A percentile compares a stretch with the other conserved stretches of the same genome.
phyloP scores from a whole-genome alignment of 352 stramenopile genomes.

The Peronospora destructor region DNA sequence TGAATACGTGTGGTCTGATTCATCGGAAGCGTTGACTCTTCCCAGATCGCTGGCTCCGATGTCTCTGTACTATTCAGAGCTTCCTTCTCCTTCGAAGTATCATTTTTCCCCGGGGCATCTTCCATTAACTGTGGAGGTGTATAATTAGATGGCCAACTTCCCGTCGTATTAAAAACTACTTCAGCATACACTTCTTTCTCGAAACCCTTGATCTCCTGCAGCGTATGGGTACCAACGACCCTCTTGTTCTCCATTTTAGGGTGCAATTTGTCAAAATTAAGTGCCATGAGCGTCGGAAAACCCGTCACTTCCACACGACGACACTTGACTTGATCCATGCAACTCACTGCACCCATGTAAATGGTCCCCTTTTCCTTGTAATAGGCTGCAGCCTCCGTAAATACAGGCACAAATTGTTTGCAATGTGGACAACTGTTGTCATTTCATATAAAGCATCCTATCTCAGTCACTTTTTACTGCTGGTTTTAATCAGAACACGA shows the following conservation, averaged over 20 bases:
- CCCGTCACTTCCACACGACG: constrained; percentile 69
- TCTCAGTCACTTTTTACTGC: constrained; percentile 12
- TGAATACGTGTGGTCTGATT: constrained; percentile 70
- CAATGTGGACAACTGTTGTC: constrained; percentile 64
- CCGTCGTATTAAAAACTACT: constrained; percentile 63
- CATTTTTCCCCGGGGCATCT: constrained; percentile 6
- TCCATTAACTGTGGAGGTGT: constrained; percentile 7
- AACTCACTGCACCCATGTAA: constrained; percentile 72
- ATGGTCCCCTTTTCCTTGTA: constrained; percentile 65
- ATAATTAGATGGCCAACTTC: constrained; percentile 40
- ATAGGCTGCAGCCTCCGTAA: constrained; percentile 55
- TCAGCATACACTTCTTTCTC: constrained; percentile 54
- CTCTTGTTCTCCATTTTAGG: constrained; percentile 59
- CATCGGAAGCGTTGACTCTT: constrained; percentile 68
- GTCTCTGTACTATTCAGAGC: constrained; percentile 7
- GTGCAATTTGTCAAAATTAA: constrained; percentile 74
- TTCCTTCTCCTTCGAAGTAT: constrained; percentile 14
- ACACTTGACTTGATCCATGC: constrained; percentile 85
- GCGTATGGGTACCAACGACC: constrained; percentile 72
- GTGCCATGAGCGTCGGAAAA: constrained; percentile 70
- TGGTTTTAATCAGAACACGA: not conserved
- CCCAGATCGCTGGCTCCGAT: constrained; percentile 43
- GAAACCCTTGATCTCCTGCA: constrained; percentile 72
- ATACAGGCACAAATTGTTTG: constrained; percentile 69
- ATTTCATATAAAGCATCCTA: constrained; percentile 8